Base-by-base conservation (phyloP, 306 rosid species). In the Cucurbita moschata region DNA sequence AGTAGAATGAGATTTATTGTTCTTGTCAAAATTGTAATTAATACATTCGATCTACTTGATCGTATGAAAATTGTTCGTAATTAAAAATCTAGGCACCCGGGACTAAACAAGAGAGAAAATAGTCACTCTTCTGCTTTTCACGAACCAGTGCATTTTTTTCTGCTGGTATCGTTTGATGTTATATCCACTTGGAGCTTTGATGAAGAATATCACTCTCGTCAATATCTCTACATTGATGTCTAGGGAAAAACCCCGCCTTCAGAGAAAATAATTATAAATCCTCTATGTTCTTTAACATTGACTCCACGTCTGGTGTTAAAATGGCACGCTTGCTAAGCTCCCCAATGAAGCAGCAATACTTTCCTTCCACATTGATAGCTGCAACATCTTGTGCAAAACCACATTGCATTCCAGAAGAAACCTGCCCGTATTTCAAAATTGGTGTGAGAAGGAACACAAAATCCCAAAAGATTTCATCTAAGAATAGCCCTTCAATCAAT, bases 331-430 rank as follows among this genome's bases (percentile, higher is more conserved):
- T 86, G 72, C 67, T 82, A 75, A 90, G 85, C 83, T 90, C 96
- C 35, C 90, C 92, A 44, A 93, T 54, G 11, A 75, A 14, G 72
- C 90, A 84, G 74, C 88, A 86, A 10, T 77, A 74, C 84, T 87
- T 89, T 85, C 91, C 83, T 43, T 80, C 84, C 38, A 62, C 71
- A 80, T 87, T 87, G 53, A 91, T 58, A 47, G 90, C 92, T 67
- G 83, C 88, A 71, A 83, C 77, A 54, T 90, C 94, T 77, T 90
- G 89, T 15, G 92, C 73, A 81, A 85, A 90, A 52, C 21, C 56
- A 84, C 92, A 84, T 67, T 84, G 80, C 94, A 86, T 79, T 57
- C 97, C 98, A 8, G 92, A 21, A 16, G 88, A 82, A 77, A 94
- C 92, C 97, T 93, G 86, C 84, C 75, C 73, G 46, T 71, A 81